Evolutionary conservation across 176 grass and related monocot genomes (phyloP).

Genomic region (Leersia perrieri): DNA sequence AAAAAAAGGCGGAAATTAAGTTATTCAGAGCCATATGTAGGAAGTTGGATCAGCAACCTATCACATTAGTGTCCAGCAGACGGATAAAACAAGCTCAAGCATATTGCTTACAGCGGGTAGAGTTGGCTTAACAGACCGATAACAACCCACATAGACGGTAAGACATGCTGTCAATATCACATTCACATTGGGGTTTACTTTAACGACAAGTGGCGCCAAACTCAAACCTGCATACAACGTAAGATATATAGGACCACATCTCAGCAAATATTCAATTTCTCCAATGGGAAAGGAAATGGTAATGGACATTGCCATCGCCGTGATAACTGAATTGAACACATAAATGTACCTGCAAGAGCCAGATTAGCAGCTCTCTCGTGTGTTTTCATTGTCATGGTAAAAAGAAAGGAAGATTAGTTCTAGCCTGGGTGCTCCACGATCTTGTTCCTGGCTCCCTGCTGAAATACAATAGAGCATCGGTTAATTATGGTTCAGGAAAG

Average conservation of each 20-base stretch:
- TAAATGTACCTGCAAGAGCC: constrained; percentile 67
- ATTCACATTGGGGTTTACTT: constrained; percentile 85
- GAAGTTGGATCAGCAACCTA: not conserved
- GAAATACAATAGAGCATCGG: not conserved
- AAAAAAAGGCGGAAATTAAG: constrained; percentile 3
- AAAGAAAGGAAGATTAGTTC: not conserved
- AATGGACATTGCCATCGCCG: not conserved
- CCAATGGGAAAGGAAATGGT: not conserved
- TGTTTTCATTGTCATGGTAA: constrained; percentile 50
- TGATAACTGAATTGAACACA: not conserved
- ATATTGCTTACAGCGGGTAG: constrained; percentile 64
- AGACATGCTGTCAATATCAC: constrained; percentile 95
- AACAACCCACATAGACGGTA: constrained; percentile 90
- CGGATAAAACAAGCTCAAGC: not conserved
- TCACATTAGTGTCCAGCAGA: not conserved
- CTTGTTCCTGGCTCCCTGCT: not conserved
- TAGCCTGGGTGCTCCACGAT: not conserved
- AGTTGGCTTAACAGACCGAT: constrained; percentile 84
- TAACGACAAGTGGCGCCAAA: constrained; percentile 77
- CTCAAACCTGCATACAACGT: constrained; percentile 56
- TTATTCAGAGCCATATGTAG: not conserved
- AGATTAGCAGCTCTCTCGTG: constrained; percentile 67
- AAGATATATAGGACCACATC: not conserved
- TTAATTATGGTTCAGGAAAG: not conserved
- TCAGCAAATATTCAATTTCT: not conserved